These are phyloP conservation scores for Rhizopus stolonifer DNA, from an alignment of 371 early-diverging fungal species.

Conservation along the genomic window DNA sequence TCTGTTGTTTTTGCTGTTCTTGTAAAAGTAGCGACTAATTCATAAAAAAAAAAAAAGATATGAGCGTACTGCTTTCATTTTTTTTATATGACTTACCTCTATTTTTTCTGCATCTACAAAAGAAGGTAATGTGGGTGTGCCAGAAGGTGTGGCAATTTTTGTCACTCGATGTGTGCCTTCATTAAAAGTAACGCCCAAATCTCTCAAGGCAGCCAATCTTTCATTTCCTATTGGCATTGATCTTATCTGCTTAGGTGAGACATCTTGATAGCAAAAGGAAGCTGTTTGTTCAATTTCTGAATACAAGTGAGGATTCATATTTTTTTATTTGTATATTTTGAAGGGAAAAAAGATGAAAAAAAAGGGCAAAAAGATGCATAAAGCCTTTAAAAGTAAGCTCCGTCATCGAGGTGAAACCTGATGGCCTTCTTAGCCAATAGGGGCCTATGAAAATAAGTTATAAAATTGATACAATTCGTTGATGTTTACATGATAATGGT, in stretches of 20 bases:
- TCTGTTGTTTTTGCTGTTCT: too few relatives aligned
- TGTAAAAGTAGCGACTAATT: too few relatives aligned
- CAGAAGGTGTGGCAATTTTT: slow-evolving; percentile 47
- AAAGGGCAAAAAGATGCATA: neutral
- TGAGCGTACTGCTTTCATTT: too few relatives aligned
- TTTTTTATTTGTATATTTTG: too few relatives aligned
- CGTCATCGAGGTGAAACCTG: neutral
- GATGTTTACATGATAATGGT: neutral
- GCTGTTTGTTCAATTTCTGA: too few relatives aligned
- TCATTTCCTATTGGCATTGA: slow-evolving; percentile 36
- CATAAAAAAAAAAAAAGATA: too few relatives aligned
- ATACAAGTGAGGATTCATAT: too few relatives aligned
- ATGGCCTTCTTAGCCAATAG: neutral
- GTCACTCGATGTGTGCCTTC: slow-evolving; percentile 41
- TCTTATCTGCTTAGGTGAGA: slow-evolving; percentile 12
- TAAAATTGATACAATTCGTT: neutral
- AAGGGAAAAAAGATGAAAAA: neutral
- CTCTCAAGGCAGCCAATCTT: slow-evolving; percentile 35
- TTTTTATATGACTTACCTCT: slow-evolving; percentile 8
- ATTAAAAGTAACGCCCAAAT: slow-evolving; percentile 43
- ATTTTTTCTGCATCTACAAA: slow-evolving; percentile 37
- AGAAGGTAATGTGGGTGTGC: slow-evolving; percentile 30
- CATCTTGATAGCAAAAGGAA: too few relatives aligned
- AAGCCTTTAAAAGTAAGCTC: neutral
- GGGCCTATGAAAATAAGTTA: neutral